Evolutionary conservation across 768 basidiomycete genomes (phyloP), one percentile per base, ranked within the genome.

Genomic region (Suillus tomentosus): DNA sequence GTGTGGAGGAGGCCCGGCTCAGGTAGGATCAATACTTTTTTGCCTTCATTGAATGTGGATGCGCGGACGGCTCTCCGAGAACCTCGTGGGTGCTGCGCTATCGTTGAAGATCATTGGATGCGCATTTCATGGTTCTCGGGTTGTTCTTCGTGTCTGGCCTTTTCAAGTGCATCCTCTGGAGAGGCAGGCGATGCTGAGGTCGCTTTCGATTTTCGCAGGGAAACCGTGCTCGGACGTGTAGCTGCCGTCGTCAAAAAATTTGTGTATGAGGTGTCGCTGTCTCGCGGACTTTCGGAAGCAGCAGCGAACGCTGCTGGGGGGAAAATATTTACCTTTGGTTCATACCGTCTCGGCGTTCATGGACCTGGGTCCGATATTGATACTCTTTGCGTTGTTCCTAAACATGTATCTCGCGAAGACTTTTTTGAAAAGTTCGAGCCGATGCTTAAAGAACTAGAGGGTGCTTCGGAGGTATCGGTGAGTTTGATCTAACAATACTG

Each of bases 241-340:
- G 88, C 93, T 50, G 86, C 89, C 61, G 82, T 97, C 34, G 94
- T 98, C 69, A 95, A 94, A 79, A 87, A 92, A 73, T 99, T 99
- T 74, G 97, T 99, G 57, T 87, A 86, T 72, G 85, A 86, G 66
- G 88, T 96, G 1, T 90, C 92, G 9, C 74, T 96, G 63, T 79
- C 85, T 51, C 85, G 84, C 47, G 96, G 96, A 8, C 80, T 96
- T 54, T 96, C 95, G 37, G 95, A 98, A 67, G 78, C 89, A 22
- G 91, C 94, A 1, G 96, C 96, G 10, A 85, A 79, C 60, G 89
- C 92, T 56, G 94, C 97, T 10, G 97, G 97, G 60, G 97, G 96
- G 67, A 96, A 99, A 82, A 99, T 99, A 74, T 99, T 95, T 77
- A 99, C 97, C 8, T 99, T 96, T 76, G 97, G 97, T 48, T 98